Conservation (phyloP, 1,139 yeast species). For the Scheffersomyces parashehatae region DNA sequence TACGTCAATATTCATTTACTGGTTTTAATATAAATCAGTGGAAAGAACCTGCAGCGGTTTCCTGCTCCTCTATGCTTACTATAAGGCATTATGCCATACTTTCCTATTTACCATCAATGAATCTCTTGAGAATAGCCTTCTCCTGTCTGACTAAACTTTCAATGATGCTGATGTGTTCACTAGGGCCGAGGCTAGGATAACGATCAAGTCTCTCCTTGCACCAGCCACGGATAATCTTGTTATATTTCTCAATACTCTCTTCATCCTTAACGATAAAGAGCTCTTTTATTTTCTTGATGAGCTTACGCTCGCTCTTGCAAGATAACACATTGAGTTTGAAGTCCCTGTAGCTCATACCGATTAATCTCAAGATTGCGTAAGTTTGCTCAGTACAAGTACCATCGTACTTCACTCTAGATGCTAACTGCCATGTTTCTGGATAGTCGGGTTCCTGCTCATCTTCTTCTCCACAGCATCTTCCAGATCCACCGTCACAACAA, state of each 20-base stretch:
- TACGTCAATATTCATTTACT: no score
- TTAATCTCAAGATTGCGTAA: slow-evolving; percentile 24
- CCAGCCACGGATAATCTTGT: slow-evolving; percentile 16
- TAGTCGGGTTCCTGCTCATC: slow-evolving; percentile 9
- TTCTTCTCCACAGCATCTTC: slow-evolving; percentile 14
- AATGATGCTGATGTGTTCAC: slow-evolving; percentile 10
- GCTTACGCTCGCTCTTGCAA: slow-evolving; percentile 9
- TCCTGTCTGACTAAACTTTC: slow-evolving; percentile 14
- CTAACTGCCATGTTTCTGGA: slow-evolving; percentile 38
- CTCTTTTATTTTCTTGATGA: slow-evolving; percentile 12
- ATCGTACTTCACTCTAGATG: slow-evolving; percentile 27
- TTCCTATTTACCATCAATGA: slow-evolving; percentile 3
- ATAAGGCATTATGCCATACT: no score
- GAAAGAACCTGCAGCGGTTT: no score
- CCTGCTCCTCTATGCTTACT: neutral
- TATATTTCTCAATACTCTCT: slow-evolving; percentile 5
- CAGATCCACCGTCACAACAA: slow-evolving; percentile 15
- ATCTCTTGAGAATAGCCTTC: slow-evolving; percentile 13
- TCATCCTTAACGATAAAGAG: slow-evolving; percentile 8
- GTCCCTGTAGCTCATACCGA: slow-evolving; percentile 15
- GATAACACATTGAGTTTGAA: slow-evolving; percentile 13
- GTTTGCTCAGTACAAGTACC: slow-evolving; percentile 44
- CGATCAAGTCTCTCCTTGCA: slow-evolving; percentile 14
- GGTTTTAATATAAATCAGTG: no score
- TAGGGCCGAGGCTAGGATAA: slow-evolving; percentile 9